phyloP scores from a whole-genome alignment of 2,329 filamentous ascomycete species.

The Colletotrichum somersetense region DNA sequence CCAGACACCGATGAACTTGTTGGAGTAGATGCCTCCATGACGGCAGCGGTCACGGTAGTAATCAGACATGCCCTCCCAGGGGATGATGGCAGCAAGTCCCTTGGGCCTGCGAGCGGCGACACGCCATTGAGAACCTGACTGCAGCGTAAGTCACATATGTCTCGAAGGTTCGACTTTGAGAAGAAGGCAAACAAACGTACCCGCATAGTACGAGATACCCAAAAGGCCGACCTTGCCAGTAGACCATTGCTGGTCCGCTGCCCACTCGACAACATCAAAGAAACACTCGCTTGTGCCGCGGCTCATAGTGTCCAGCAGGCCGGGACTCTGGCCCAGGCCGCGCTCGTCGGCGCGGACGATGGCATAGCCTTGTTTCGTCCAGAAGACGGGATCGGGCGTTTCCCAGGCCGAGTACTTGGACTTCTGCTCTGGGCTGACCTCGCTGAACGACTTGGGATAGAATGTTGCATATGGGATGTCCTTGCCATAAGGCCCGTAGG shows the following conservation, averaged over 20 bases:
- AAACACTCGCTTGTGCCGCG: slow-evolving; percentile 61
- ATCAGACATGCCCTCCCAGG: slow-evolving; percentile 67
- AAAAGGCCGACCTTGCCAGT: slow-evolving; percentile 62
- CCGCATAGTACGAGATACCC: slow-evolving; percentile 62
- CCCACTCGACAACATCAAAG: slow-evolving; percentile 64
- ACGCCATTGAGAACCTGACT: slow-evolving; percentile 58
- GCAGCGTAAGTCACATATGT: slow-evolving; percentile 39
- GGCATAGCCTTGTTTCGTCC: slow-evolving; percentile 67
- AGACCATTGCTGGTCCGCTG: slow-evolving; percentile 60
- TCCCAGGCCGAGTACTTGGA: slow-evolving; percentile 70
- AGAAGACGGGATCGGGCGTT: slow-evolving; percentile 68
- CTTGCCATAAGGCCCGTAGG: slow-evolving; percentile 81
- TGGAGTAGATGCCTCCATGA: slow-evolving; percentile 72
- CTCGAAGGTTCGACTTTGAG: background rate
- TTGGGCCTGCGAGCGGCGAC: slow-evolving; percentile 61
- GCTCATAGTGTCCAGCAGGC: slow-evolving; percentile 64
- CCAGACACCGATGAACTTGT: slow-evolving; percentile 73
- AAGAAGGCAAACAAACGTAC: slow-evolving; percentile 10
- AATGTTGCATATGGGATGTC: slow-evolving; percentile 74
- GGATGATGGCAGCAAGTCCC: slow-evolving; percentile 61
- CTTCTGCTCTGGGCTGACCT: slow-evolving; percentile 67
- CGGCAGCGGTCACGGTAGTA: slow-evolving; percentile 69
- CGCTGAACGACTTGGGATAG: slow-evolving; percentile 55
- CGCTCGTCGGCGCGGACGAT: slow-evolving; percentile 66
- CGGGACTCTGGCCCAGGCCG: slow-evolving; percentile 61